These are phyloP conservation scores for Microcyclospora pomicola DNA, from an alignment of 2,329 filamentous ascomycete species.

Conservation along the genomic window DNA sequence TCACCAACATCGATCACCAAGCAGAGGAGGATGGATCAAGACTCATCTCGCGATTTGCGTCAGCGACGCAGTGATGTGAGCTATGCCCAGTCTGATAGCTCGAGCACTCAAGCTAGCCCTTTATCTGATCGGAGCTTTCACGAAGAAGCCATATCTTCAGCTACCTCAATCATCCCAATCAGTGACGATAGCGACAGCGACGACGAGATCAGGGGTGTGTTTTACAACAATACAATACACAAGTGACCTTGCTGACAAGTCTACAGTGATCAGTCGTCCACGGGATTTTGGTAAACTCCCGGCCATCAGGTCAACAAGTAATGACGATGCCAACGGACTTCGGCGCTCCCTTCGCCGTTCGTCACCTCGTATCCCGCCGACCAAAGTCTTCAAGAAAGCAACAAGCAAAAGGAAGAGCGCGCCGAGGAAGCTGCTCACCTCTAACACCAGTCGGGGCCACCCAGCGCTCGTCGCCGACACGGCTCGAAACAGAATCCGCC, in stretches of 20 bases:
- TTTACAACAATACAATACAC: no score
- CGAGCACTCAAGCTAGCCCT: conserved; percentile 6
- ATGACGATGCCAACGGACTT: no score
- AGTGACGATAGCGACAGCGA: conserved; percentile 6
- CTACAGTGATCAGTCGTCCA: no score
- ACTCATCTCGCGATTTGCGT: conserved; percentile 6
- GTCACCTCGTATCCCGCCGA: no score
- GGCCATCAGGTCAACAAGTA: no score
- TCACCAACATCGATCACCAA: conserved; percentile 14
- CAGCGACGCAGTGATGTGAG: conserved; percentile 5
- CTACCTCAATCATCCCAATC: conserved; percentile 3
- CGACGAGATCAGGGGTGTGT: conserved; percentile 9
- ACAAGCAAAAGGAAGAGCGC: conserved; percentile 3
- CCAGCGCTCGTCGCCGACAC: conserved; percentile 4
- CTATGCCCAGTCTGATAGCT: conserved; percentile 12
- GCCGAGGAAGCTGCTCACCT: conserved; percentile 5
- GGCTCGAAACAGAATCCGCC: conserved; percentile 27
- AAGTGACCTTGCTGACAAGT: no score
- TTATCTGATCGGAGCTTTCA: conserved; percentile 5
- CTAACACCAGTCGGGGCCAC: conserved; percentile 4
- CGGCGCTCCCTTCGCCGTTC: no score
- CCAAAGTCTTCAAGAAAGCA: conserved; percentile 3
- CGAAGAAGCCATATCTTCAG: conserved; percentile 3
- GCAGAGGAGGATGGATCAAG: conserved; percentile 8
- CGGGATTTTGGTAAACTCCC: no score